Evolutionary conservation across 2,329 filamentous ascomycete species (phyloP).

Genomic region (Sporothrix humicola): DNA sequence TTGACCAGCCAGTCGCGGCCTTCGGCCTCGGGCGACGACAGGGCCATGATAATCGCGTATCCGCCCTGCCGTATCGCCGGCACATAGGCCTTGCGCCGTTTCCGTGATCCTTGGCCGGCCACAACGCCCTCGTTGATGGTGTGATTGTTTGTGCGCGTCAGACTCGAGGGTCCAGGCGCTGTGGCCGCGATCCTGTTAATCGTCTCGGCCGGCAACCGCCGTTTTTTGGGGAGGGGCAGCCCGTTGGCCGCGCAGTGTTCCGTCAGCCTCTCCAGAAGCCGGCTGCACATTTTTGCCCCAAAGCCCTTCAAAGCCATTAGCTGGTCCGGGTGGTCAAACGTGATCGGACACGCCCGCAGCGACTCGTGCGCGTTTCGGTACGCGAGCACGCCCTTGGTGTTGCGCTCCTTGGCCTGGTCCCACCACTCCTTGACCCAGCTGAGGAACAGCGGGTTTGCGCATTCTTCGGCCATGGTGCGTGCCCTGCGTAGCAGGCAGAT

Average conservation of each 20-base stretch:
- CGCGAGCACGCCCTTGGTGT: slow-evolving; percentile 71
- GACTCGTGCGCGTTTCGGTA: slow-evolving; percentile 80
- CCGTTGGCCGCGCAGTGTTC: slow-evolving; percentile 70
- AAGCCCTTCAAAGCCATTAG: slow-evolving; percentile 75
- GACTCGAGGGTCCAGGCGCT: slow-evolving; percentile 26
- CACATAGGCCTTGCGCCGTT: slow-evolving; percentile 69
- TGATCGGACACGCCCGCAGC: slow-evolving; percentile 74
- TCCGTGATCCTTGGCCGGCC: slow-evolving; percentile 41
- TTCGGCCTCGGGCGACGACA: slow-evolving; percentile 65
- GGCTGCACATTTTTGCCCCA: slow-evolving; percentile 72
- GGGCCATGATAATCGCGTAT: slow-evolving; percentile 72
- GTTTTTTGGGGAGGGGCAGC: slow-evolving; percentile 64
- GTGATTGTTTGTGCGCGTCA: background rate
- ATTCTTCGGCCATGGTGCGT: slow-evolving; percentile 45
- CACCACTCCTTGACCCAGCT: slow-evolving; percentile 80
- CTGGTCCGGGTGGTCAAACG: slow-evolving; percentile 74
- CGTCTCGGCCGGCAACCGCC: slow-evolving; percentile 41
- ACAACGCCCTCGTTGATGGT: slow-evolving; percentile 4
- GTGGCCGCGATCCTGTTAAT: slow-evolving; percentile 37
- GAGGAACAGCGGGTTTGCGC: slow-evolving; percentile 73
- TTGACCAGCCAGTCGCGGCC: slow-evolving; percentile 67
- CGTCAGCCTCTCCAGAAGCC: slow-evolving; percentile 66
- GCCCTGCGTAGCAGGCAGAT: background rate
- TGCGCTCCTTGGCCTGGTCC: slow-evolving; percentile 70
- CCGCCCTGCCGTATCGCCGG: slow-evolving; percentile 74